Evolutionary conservation across 495 filamentous ascomycete species (phyloP).

Genomic region (Aspergillus hancockii): DNA sequence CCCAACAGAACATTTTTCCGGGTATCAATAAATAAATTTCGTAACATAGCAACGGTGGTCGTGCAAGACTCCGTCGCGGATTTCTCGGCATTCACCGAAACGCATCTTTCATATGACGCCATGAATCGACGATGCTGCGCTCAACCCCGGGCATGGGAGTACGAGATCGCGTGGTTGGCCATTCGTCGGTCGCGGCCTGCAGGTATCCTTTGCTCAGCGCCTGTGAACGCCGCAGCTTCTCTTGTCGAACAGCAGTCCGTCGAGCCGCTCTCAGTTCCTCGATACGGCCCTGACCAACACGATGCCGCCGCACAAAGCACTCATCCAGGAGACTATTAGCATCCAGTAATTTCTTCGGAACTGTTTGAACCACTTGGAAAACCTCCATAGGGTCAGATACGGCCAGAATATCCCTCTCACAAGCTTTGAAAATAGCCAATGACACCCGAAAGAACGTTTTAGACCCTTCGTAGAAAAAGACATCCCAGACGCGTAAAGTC

Average conservation of each 20-base stretch:
- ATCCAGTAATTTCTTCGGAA: conserved; percentile 80
- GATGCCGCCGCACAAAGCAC: conserved; percentile 75
- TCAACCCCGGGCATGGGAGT: conserved; percentile 39
- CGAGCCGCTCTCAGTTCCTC: conserved; percentile 44
- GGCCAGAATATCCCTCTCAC: conserved; percentile 76
- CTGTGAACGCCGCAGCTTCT: conserved; percentile 44
- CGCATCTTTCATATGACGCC: conserved; percentile 45
- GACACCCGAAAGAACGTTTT: conserved; percentile 95
- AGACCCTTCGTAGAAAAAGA: conserved; percentile 92
- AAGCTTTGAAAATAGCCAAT: conserved; percentile 88
- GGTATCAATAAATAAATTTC: conserved; percentile 25
- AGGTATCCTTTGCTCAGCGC: conserved; percentile 43
- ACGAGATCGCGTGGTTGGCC: conserved; percentile 28
- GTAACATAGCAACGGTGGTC: not conserved
- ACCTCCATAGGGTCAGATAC: conserved; percentile 92
- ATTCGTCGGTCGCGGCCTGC: conserved; percentile 40
- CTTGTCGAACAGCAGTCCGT: conserved; percentile 45
- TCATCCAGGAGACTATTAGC: conserved; percentile 77
- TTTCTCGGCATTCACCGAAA: conserved; percentile 29
- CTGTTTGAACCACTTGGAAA: conserved; percentile 90
- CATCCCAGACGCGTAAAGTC: conserved; percentile 90
- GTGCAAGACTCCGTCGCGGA: conserved; percentile 3
- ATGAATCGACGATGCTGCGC: conserved; percentile 39
- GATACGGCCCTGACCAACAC: conserved; percentile 69
- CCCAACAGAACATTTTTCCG: conserved; percentile 11